These are phyloP conservation scores for Citrus reticulata DNA, from an alignment of 345 rosid species.

Conservation along the genomic window DNA sequence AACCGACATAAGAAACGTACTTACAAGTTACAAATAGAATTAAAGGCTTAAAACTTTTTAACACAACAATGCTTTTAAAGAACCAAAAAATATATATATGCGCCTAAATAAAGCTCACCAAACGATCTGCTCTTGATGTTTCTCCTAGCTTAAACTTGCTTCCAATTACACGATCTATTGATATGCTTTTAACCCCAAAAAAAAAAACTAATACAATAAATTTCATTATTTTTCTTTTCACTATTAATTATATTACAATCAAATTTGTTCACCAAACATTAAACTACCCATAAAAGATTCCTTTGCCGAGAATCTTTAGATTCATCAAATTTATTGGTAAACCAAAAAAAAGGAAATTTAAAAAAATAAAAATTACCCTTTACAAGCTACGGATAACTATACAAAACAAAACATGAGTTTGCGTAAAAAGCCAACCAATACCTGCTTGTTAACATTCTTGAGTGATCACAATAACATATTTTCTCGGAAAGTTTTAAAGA, in stretches of 20 bases:
- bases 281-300: conserved; percentile 17
- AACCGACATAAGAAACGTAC: background rate
- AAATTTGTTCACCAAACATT: conserved; percentile 21
- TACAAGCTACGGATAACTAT: background rate
- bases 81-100: background rate
- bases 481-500: conserved; percentile 9
- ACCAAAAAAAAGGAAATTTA: background rate
- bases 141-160: conserved; percentile 84
- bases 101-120: conserved; percentile 85
- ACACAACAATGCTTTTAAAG: conserved; percentile 1
- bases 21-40: background rate
- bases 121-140: conserved; percentile 96
- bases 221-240: background rate
- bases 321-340: conserved; percentile 17
- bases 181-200: conserved; percentile 20
- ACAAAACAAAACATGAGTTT: conserved; percentile 11
- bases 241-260: conserved; percentile 6
- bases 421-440: conserved; percentile 19
- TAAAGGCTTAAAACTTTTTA: background rate
- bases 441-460: conserved; percentile 14
- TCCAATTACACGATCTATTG: conserved; percentile 65
- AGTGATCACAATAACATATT: conserved; percentile 19
- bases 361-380: background rate
- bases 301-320: conserved; percentile 18
- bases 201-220: background rate